A percentile compares a stretch with the other conserved stretches of the same genome.
Evolutionary conservation across 768 basidiomycete species (phyloP).

Genomic region (Tylopilus felleus): DNA sequence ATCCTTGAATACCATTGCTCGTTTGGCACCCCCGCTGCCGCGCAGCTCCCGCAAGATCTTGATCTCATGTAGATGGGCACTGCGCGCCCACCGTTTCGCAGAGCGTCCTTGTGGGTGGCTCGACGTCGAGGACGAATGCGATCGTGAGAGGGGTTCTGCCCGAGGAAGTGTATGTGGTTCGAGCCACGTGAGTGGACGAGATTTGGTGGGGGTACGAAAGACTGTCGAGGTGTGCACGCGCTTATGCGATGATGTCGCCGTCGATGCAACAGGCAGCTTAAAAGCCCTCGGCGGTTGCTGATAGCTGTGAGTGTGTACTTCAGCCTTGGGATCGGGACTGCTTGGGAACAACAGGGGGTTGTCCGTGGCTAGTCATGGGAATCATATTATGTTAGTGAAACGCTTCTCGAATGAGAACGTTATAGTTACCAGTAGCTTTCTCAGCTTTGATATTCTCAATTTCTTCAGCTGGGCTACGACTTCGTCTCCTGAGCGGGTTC

Average conservation of each 20-base stretch:
- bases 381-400: neutral
- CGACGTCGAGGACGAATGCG: conserved; percentile 22
- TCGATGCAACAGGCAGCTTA: neutral
- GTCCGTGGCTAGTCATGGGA: neutral
- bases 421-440: conserved; percentile 13
- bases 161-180: conserved; percentile 28
- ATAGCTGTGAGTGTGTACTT: neutral
- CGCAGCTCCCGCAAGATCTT: conserved; percentile 21
- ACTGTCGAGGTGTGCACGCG: neutral
- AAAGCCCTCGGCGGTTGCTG: neutral
- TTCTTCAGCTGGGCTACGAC: conserved; percentile 28
- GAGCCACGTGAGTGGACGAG: conserved; percentile 3
- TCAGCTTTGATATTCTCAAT: conserved; percentile 8
- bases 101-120: conserved; percentile 26
- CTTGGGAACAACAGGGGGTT: neutral
- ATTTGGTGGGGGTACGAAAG: conserved; percentile 25
- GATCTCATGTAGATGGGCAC: conserved; percentile 68
- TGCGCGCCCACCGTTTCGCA: conserved; percentile 58
- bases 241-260: conserved; percentile 5
- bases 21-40: conserved; percentile 7
- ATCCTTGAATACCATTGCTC: conserved; percentile 1
- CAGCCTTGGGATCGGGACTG: neutral
- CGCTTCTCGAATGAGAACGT: neutral
- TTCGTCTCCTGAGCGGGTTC: conserved; percentile 24
- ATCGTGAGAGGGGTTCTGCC: conserved; percentile 16